phyloP scores from a whole-genome alignment of 768 basidiomycete genomes.

The Butyriboletus loyo region DNA sequence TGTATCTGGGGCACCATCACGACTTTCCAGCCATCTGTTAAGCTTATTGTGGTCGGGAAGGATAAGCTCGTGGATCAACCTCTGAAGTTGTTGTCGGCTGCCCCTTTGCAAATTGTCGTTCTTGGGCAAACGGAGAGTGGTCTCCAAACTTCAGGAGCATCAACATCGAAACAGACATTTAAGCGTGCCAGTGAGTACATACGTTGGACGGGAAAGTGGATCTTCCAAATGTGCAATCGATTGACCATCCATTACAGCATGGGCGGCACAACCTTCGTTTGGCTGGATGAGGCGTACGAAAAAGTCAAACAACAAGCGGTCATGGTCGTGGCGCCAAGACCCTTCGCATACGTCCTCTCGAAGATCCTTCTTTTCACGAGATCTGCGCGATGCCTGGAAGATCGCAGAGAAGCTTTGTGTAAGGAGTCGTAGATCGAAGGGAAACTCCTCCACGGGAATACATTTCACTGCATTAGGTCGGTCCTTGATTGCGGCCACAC shows the following conservation, averaged over 20 bases:
- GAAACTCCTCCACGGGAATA: conserved; percentile 1
- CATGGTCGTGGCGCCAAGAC: conserved; percentile 8
- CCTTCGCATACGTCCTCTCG: neutral
- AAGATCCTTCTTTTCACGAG: conserved; percentile 1
- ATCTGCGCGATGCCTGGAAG: conserved; percentile 9
- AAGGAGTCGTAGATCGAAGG: conserved; percentile 3
- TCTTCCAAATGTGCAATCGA: neutral
- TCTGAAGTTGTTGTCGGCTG: neutral
- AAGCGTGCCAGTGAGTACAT: neutral
- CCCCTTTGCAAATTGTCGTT: neutral
- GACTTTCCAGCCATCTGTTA: neutral
- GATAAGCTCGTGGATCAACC: no score
- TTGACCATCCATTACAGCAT: neutral
- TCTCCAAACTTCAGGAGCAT: neutral
- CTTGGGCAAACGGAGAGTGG: neutral
- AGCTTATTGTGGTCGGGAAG: no score
- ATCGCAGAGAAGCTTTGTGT: conserved; percentile 9
- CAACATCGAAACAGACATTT: neutral
- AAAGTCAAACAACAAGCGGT: conserved; percentile 9
- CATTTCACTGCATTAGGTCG: neutral
- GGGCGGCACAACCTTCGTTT: neutral
- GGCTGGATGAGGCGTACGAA: conserved; percentile 2
- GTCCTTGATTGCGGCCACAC: neutral
- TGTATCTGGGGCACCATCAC: neutral
- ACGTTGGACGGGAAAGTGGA: conserved; percentile 1